phyloP scores from a whole-genome alignment of 192 early-diverging fungal species.

The Coemansia guatemalensis region DNA sequence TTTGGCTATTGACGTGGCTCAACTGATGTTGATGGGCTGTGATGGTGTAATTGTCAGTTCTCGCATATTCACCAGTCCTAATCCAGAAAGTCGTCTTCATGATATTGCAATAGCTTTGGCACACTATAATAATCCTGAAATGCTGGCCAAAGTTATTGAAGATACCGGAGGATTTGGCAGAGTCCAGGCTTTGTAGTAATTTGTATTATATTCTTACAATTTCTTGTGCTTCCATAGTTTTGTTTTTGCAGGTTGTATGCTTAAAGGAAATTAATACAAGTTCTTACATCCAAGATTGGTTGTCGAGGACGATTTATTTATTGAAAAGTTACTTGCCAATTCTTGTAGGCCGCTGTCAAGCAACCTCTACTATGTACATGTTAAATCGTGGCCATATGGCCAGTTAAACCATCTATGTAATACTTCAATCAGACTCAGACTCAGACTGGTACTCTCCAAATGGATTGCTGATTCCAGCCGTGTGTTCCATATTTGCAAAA shows the following conservation, averaged over 20 bases:
- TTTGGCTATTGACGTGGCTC: constrained; percentile 94
- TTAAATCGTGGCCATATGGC: not conserved
- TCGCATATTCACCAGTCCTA: constrained; percentile 85
- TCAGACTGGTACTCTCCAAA: not conserved
- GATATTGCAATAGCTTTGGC: constrained; percentile 91
- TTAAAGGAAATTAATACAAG: not conserved
- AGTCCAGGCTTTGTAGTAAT: not conserved
- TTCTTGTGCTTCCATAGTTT: not conserved
- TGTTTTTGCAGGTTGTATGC: not conserved
- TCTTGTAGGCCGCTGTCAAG: too few relatives aligned
- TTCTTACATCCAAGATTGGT: too few relatives aligned
- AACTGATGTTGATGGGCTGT: constrained; percentile 95
- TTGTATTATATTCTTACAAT: not conserved
- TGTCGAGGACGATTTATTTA: too few relatives aligned
- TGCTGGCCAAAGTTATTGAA: not conserved
- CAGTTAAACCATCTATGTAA: not conserved
- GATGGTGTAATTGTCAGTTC: constrained; percentile 95
- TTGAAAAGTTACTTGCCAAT: too few relatives aligned
- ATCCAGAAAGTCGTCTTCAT: constrained; percentile 82
- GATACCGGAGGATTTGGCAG: constrained; percentile 2
- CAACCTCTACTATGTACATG: not conserved
- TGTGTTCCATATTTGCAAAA: not conserved
- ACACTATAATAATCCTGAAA: constrained; percentile 55
- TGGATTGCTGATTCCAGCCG: not conserved
- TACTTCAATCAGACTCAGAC: not conserved